Evolutionary conservation across 768 basidiomycete species (phyloP).

Genomic region (Mycena rebaudengoi): DNA sequence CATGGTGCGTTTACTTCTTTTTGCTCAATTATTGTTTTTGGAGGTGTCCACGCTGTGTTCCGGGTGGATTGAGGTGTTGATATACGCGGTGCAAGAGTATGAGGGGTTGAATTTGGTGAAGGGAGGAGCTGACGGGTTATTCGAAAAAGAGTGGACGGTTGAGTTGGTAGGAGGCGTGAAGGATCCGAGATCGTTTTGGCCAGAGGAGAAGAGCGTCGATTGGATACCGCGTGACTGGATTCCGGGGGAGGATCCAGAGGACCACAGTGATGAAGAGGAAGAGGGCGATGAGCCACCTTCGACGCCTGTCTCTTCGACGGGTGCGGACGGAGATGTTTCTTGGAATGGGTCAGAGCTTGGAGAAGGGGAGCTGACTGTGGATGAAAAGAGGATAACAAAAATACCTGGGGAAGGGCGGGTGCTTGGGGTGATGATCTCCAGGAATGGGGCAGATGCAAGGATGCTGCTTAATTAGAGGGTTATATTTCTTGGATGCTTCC

Average conservation of each 20-base stretch:
- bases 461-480: conserved; percentile 23
- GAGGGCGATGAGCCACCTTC: too few relatives aligned
- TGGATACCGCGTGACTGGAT: conserved; percentile 55
- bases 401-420: not conserved
- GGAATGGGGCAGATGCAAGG: not conserved
- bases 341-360: conserved; percentile 50
- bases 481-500: conserved; percentile 20
- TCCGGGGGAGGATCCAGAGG: conserved; percentile 47
- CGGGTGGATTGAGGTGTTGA: conserved; percentile 66
- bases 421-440: conserved; percentile 1
- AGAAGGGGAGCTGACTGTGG: conserved; percentile 30
- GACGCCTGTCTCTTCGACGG: conserved; percentile 36
- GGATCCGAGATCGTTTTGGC: conserved; percentile 39
- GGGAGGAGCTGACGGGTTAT: conserved; percentile 38
- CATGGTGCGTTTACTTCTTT: too few relatives aligned
- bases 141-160: conserved; percentile 48
- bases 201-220: conserved; percentile 45
- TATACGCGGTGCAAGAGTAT: conserved; percentile 55
- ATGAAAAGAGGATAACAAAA: conserved; percentile 16
- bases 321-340: conserved; percentile 52
- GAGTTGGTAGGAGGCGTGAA: conserved; percentile 52
- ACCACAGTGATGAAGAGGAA: conserved; percentile 37
- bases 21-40: too few relatives aligned
- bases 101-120: conserved; percentile 48
- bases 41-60: conserved; percentile 60